phyloP scores from a whole-genome alignment of 1,139 yeast genomes.

The Hansenula anomala region DNA sequence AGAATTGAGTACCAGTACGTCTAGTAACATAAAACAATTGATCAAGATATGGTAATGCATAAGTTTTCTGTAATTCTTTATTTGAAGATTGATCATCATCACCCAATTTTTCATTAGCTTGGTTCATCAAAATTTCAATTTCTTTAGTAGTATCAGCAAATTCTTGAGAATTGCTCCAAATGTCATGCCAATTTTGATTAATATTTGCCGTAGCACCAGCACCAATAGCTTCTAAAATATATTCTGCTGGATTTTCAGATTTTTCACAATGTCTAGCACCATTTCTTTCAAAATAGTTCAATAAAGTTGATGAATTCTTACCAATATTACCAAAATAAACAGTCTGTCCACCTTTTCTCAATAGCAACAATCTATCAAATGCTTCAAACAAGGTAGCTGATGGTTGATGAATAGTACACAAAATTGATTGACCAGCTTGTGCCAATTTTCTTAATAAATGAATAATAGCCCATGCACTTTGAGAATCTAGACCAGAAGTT shows the following conservation, averaged over 20 bases:
- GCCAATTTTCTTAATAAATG: slow-evolving; percentile 41
- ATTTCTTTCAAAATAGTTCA: slow-evolving; percentile 46
- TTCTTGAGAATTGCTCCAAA: slow-evolving; percentile 37
- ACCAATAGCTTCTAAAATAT: slow-evolving; percentile 55
- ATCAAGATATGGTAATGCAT: slow-evolving; percentile 28
- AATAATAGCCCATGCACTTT: slow-evolving; percentile 49
- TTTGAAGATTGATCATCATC: background rate
- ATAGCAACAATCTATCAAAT: slow-evolving; percentile 34
- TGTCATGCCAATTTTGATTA: slow-evolving; percentile 38
- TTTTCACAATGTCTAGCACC: slow-evolving; percentile 37
- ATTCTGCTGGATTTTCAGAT: slow-evolving; percentile 55
- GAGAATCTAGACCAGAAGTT: slow-evolving; percentile 52
- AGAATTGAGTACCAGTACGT: slow-evolving; percentile 32
- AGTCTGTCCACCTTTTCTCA: slow-evolving; percentile 44
- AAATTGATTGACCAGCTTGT: slow-evolving; percentile 47
- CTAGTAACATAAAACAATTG: slow-evolving; percentile 27
- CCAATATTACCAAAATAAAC: slow-evolving; percentile 62
- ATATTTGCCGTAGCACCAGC: slow-evolving; percentile 50
- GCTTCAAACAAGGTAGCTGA: slow-evolving; percentile 48
- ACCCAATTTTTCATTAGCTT: background rate
- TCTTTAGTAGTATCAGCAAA: slow-evolving; percentile 22
- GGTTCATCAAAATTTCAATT: slow-evolving; percentile 17
- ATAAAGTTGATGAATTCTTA: slow-evolving; percentile 37
- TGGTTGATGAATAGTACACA: slow-evolving; percentile 58
- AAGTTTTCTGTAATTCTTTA: slow-evolving; percentile 17